Evolutionary conservation across 176 grass and related monocot genomes (phyloP).

Genomic region (Otatea glauca): DNA sequence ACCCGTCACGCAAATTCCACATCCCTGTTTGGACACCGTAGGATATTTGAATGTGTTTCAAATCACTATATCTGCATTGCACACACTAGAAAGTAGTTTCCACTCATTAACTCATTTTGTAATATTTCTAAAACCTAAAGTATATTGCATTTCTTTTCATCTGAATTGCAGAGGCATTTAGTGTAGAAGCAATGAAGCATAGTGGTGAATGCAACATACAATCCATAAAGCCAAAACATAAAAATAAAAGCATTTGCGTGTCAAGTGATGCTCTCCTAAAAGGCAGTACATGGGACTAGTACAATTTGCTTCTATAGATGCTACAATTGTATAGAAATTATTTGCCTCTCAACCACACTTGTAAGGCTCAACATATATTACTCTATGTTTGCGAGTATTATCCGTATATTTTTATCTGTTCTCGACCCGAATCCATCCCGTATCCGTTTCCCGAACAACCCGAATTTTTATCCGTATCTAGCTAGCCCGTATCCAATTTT

Average conservation of each 20-base stretch:
- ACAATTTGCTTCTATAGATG: not conserved
- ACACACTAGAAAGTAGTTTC: conserved; percentile 15
- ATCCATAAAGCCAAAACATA: conserved; percentile 13
- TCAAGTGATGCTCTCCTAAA: conserved; percentile 10
- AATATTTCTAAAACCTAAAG: not conserved
- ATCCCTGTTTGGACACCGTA: not conserved
- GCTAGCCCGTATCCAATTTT: too few relatives aligned
- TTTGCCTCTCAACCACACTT: not conserved
- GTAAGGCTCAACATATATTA: too few relatives aligned
- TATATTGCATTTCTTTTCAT: conserved; percentile 13
- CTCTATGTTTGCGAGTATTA: too few relatives aligned
- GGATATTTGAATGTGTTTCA: not conserved
- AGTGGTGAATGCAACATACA: not conserved
- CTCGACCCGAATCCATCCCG: too few relatives aligned
- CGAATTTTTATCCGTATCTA: too few relatives aligned
- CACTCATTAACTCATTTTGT: conserved; percentile 1
- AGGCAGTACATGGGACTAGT: not conserved
- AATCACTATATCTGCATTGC: conserved; percentile 17
- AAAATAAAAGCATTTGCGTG: not conserved
- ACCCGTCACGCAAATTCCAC: not conserved
- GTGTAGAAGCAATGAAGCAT: not conserved
- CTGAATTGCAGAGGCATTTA: not conserved
- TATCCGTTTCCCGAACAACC: too few relatives aligned
- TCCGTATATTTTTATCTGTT: too few relatives aligned
- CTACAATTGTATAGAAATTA: not conserved